These are phyloP conservation scores for Arabidopsis arenosa DNA, from an alignment of 345 rosid genomes.

Conservation along the genomic window DNA sequence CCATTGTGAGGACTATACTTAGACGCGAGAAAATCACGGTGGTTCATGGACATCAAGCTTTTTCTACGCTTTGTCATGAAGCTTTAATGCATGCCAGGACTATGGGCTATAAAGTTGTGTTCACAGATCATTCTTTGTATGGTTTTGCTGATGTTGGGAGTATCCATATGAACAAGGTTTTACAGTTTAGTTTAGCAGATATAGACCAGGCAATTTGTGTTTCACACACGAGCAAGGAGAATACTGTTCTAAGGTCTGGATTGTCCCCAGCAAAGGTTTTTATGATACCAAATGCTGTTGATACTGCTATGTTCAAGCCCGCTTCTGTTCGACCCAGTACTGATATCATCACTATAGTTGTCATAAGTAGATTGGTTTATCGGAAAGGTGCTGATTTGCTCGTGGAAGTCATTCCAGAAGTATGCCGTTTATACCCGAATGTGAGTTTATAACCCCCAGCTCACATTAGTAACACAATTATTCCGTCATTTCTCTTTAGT, in stretches of 20 bases:
- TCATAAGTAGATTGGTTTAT: conserved; percentile 94
- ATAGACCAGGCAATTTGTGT: conserved; percentile 96
- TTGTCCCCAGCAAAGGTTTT: conserved; percentile 85
- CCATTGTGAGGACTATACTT: conserved; percentile 80
- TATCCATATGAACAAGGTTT: conserved; percentile 95
- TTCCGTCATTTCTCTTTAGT: conserved; percentile 4
- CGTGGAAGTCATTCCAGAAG: conserved; percentile 94
- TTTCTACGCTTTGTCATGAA: conserved; percentile 96
- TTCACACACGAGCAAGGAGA: conserved; percentile 97
- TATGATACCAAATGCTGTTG: conserved; percentile 96
- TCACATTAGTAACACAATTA: background rate
- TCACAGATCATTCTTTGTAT: conserved; percentile 92
- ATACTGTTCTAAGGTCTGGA: conserved; percentile 89
- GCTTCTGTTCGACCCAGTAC: conserved; percentile 58
- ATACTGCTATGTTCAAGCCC: conserved; percentile 96
- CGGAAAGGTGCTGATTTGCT: conserved; percentile 97
- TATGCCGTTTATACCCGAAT: conserved; percentile 71
- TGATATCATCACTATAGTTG: conserved; percentile 77
- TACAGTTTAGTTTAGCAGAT: conserved; percentile 93
- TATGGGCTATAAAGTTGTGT: conserved; percentile 89
- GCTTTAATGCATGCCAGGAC: conserved; percentile 94
- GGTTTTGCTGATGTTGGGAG: conserved; percentile 97
- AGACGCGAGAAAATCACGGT: conserved; percentile 76
- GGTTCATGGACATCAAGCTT: conserved; percentile 98
- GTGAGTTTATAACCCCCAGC: conserved; percentile 52